Evolutionary conservation across 2,329 filamentous ascomycete genomes (phyloP).

Genomic region (Ramichloridium luteum): DNA sequence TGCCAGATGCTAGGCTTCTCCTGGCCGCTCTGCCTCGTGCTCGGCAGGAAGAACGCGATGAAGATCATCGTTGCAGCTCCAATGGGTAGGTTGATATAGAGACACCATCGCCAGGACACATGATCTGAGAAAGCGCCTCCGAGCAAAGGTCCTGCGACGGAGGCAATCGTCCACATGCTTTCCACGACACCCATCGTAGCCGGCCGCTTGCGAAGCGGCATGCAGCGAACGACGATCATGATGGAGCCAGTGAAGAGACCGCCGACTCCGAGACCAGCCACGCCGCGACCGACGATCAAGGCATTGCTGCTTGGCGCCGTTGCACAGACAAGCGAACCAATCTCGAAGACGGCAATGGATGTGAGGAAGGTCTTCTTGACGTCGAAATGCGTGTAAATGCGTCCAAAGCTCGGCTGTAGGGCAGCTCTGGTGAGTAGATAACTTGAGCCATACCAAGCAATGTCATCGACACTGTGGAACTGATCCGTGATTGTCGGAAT

Average conservation of each 20-base stretch:
- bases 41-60: conserved; percentile 16
- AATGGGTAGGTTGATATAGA: conserved; percentile 27
- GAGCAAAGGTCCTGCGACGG: conserved; percentile 31
- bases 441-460: conserved; percentile 23
- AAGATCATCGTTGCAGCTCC: conserved; percentile 14
- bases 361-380: conserved; percentile 41
- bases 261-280: conserved; percentile 42
- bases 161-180: conserved; percentile 29
- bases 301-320: conserved; percentile 36
- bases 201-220: conserved; percentile 32
- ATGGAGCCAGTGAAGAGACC: conserved; percentile 42
- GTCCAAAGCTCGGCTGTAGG: conserved; percentile 36
- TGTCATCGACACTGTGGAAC: conserved; percentile 25
- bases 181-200: conserved; percentile 28
- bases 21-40: too few species aligned
- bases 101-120: conserved; percentile 27
- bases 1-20: too few species aligned
- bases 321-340: conserved; percentile 45
- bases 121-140: conserved; percentile 32
- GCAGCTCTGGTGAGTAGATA: conserved; percentile 34
- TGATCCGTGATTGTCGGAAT: conserved; percentile 27
- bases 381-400: conserved; percentile 49
- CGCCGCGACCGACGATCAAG: conserved; percentile 44
- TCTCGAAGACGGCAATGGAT: conserved; percentile 34
- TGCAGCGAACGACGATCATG: conserved; percentile 37